Evolutionary conservation across 345 rosid species (phyloP), one percentile per base, ranked within the genome.

Genomic region (Leavenworthia alabamica): DNA sequence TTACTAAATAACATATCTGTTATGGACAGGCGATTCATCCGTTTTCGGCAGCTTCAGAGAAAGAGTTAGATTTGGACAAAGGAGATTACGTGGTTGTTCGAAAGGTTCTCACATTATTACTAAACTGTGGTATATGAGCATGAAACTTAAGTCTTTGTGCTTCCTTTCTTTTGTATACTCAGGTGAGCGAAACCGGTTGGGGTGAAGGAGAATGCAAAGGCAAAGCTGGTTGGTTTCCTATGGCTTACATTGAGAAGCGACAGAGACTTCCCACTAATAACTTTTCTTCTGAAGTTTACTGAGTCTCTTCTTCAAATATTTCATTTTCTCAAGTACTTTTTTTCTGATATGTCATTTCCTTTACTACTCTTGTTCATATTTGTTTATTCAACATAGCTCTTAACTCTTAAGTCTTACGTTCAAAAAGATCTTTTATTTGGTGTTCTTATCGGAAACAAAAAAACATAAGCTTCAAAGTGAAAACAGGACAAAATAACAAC

Each of bases 131-230:
- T 55, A 11, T 17, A 11, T 17, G 47, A 39, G 32, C 40, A 4
- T 48, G 52, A 16, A 63, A 23, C 20, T 9, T 1, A 47, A 32
- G 29, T 32, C 26, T 47, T 26, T 29, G 23, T 56, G 5, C 8
- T 70, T 28, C n/a, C 20, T 40, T 20, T 22, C 20, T 29, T 11
- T 14, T 50, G 8, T 60, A 12, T 42, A 35, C 66, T 27, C 78
- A 92, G 98, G 93, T 85, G 73, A 81, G 68, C 60, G 72, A 85
- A 72, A 50, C 83, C 2, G 99, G 99, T 71, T 92, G 99, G 97
- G 83, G 94, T 0, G 99, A 92, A 78, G 97, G 97, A 73, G 97
- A 92, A 74, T 85, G 97, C 71, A 89, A 83, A 71, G 97, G 98
- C 42, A 81, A 70, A 78, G 89, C 96, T 14, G 98, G 98, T 60